Conservation (phyloP, 768 basidiomycete species). For the Pleurotus tuber-regium region DNA sequence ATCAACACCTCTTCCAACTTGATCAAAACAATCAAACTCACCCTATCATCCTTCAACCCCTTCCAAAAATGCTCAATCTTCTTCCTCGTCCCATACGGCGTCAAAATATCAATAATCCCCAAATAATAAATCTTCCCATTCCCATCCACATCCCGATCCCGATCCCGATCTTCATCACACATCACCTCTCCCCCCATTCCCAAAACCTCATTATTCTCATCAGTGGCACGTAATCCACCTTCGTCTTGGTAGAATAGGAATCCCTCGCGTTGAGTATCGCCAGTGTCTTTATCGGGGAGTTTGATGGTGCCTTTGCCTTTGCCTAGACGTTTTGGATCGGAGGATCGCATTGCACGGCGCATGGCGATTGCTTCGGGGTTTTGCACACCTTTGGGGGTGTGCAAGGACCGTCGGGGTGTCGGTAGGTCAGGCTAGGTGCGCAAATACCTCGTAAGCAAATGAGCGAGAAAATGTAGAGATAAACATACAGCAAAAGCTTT, state of each 20-base stretch:
- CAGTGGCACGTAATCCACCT: slow-evolving; percentile 86
- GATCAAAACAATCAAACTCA: slow-evolving; percentile 41
- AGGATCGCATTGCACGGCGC: slow-evolving; percentile 80
- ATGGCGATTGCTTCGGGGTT: slow-evolving; percentile 78
- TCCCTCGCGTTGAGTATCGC: slow-evolving; percentile 61
- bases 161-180: too few species aligned
- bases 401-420: slow-evolving; percentile 51
- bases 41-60: slow-evolving; percentile 81
- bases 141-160: slow-evolving; percentile 21
- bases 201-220: slow-evolving; percentile 64
- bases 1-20: slow-evolving; percentile 9
- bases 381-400: slow-evolving; percentile 54
- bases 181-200: not conserved
- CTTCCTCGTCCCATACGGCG: slow-evolving; percentile 80
- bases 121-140: slow-evolving; percentile 87
- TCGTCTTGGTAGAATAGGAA: slow-evolving; percentile 98
- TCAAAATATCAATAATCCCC: slow-evolving; percentile 95
- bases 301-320: slow-evolving; percentile 40
- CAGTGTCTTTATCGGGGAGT: slow-evolving; percentile 62
- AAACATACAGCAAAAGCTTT: slow-evolving; percentile 84
- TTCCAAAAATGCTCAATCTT: slow-evolving; percentile 91
- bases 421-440: slow-evolving; percentile 65
- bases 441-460: slow-evolving; percentile 2
- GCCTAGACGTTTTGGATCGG: slow-evolving; percentile 73
- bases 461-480: not conserved